Conservation (phyloP, 2,329 filamentous ascomycete genomes). For the Colletotrichum navitas region DNA sequence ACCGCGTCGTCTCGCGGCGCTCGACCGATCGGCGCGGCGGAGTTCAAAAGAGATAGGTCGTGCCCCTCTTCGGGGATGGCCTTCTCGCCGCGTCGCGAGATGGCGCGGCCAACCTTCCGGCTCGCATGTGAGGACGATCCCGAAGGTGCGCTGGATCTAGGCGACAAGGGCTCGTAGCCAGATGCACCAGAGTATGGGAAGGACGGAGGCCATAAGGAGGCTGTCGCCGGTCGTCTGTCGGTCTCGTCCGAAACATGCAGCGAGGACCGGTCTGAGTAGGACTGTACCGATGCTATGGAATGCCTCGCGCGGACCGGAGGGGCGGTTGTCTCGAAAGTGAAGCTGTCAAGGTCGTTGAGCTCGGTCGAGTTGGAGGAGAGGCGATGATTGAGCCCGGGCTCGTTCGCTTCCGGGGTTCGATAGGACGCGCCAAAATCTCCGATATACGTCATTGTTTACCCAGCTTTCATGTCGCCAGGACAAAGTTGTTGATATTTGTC, state of each 20-base stretch:
- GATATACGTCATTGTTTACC: slow-evolving; percentile 33
- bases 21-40: slow-evolving; percentile 57
- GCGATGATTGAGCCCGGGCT: slow-evolving; percentile 47
- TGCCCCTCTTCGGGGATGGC: slow-evolving; percentile 57
- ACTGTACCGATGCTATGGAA: slow-evolving; percentile 57
- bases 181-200: slow-evolving; percentile 46
- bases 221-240: slow-evolving; percentile 15
- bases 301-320: slow-evolving; percentile 51
- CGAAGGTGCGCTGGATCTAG: slow-evolving; percentile 41
- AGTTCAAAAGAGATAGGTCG: slow-evolving; percentile 57
- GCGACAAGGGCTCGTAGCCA: slow-evolving; percentile 45
- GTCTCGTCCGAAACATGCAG: slow-evolving; percentile 22
- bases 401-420: slow-evolving; percentile 42
- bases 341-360: slow-evolving; percentile 47
- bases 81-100: slow-evolving; percentile 45
- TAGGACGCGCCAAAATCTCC: slow-evolving; percentile 46
- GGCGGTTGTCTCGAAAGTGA: slow-evolving; percentile 46
- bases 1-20: slow-evolving; percentile 51
- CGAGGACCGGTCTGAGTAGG: slow-evolving; percentile 47
- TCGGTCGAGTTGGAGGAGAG: slow-evolving; percentile 54
- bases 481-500: slow-evolving; percentile 7
- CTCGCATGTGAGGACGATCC: slow-evolving; percentile 45
- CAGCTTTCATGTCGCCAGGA: slow-evolving; percentile 34
- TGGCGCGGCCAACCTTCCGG: slow-evolving; percentile 47
- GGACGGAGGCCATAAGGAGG: slow-evolving; percentile 47